Conservation (phyloP, 2,329 filamentous ascomycete genomes). For the Hirsutella minnesotensis region DNA sequence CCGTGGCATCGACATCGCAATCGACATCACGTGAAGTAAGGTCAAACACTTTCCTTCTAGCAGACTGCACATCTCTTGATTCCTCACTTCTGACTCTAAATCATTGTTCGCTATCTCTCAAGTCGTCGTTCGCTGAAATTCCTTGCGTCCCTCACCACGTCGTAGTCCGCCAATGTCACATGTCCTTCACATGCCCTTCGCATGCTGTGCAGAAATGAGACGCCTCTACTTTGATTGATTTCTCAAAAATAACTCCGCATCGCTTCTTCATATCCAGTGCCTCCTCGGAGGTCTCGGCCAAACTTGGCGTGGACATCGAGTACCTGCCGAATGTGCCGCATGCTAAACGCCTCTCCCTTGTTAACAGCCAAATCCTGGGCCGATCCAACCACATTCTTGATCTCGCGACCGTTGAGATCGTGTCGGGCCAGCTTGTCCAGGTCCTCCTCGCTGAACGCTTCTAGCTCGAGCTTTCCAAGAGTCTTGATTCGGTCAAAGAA, state of each 20-base stretch:
- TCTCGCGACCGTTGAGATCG: constrained; percentile 54
- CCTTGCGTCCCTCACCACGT: too few species aligned
- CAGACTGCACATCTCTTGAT: too few species aligned
- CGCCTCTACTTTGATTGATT: too few species aligned
- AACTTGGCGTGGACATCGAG: constrained; percentile 78
- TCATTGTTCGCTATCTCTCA: too few species aligned
- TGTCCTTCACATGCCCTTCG: too few species aligned
- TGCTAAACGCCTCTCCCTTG: constrained; percentile 56
- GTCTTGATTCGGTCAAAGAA: constrained; percentile 64
- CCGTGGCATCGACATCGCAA: too few species aligned
- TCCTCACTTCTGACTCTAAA: too few species aligned
- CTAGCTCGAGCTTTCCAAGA: constrained; percentile 48
- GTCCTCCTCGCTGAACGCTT: constrained; percentile 55
- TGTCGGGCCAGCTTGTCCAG: constrained; percentile 54
- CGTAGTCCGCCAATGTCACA: too few species aligned
- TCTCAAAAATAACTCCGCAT: constrained; percentile 67
- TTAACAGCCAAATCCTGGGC: constrained; percentile 74
- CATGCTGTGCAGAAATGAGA: too few species aligned
- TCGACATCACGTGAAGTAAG: too few species aligned
- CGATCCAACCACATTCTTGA: constrained; percentile 79
- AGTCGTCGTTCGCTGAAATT: too few species aligned
- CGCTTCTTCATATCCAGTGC: constrained; percentile 67
- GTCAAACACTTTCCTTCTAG: too few species aligned
- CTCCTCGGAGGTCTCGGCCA: constrained; percentile 71
- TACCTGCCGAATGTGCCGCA: constrained; percentile 71